Conservation (phyloP, 768 basidiomycete species). For the Astraeus odoratus region DNA sequence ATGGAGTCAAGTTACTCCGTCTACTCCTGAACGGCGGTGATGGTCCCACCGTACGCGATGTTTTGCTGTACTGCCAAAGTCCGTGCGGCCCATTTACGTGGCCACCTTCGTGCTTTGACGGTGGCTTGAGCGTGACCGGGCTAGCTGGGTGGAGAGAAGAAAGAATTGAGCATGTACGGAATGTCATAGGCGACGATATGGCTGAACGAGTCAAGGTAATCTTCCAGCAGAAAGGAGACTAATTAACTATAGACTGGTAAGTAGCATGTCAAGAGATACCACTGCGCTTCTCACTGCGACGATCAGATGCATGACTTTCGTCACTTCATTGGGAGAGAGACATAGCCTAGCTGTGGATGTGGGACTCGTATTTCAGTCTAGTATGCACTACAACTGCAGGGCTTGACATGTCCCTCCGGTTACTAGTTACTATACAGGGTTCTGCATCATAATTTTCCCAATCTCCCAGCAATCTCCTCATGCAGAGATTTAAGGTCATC, state of each 20-base stretch:
- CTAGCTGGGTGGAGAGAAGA: conserved; percentile 8
- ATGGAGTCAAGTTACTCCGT: background rate
- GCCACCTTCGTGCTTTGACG: conserved; percentile 47
- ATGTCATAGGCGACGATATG: conserved; percentile 3
- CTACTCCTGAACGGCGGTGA: conserved; percentile 38
- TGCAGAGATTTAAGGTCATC: conserved; percentile 21
- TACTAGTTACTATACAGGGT: background rate
- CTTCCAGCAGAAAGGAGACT: conserved; percentile 3
- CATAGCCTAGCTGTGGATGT: too few relatives aligned
- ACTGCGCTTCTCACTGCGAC: too few relatives aligned
- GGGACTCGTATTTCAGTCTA: too few relatives aligned
- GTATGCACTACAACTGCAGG: too few relatives aligned
- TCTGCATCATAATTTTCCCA: conserved; percentile 5
- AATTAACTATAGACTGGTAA: background rate
- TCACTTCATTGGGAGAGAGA: too few relatives aligned
- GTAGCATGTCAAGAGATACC: too few relatives aligned
- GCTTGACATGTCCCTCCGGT: too few relatives aligned
- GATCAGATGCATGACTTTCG: too few relatives aligned
- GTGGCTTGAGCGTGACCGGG: conserved; percentile 8
- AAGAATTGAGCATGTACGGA: conserved; percentile 13
- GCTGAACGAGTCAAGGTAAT: conserved; percentile 11
- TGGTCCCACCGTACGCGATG: conserved; percentile 39
- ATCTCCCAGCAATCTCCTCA: conserved; percentile 11
- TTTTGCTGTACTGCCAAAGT: conserved; percentile 53
- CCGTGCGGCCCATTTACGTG: conserved; percentile 29